Evolutionary conservation across 495 filamentous ascomycete species (phyloP), one percentile per base, ranked within the genome.

Genomic region (Talaromyces thailandensis): DNA sequence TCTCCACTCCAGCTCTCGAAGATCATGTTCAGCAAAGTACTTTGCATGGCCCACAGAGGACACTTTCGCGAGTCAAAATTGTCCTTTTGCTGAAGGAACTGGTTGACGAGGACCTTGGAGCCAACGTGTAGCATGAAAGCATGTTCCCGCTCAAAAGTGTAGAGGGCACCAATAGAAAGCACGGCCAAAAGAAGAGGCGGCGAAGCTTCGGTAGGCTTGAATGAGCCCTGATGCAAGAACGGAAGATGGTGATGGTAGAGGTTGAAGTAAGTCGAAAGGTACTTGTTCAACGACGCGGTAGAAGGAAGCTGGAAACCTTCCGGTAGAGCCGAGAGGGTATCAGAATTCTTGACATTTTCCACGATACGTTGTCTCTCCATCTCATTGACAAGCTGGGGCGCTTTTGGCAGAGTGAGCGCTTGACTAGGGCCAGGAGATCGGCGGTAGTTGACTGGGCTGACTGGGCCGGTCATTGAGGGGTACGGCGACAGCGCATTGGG

Each of bases 1-100:
- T 98, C 94, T 64, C 94, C 94, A 71, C 95, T 98, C 94, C 94
- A 98, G 81, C 93, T 97, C 40, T 96, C 94, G 73, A 98, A 98
- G 66, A 96, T 89, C 94, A 97, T 98, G 80, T 98, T 98, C 53
- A 98, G 79, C 57, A 98, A 79, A 14, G 91, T 92, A 71, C 90
- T 90, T 71, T 98, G 94, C 89, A 98, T 98, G 40, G 92, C 91
- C 92, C 93, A 98, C 29, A 98, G 76, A 6, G 94, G 94, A 69
- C 94, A 98, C 72, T 96, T 98, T 60, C 92, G 84, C n/a, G 94
- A 98, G 81, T 92, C 95, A 75, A 97, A 97, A 75, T 95, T 96
- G 71, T 96, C 93, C 76, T 96, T 95, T 76, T 96, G 93, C 75
- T 96, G 93, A 65, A 98, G 73, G 74, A 97, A 98, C 72, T 97